Base-by-base conservation (phyloP, 73 alveolate genomes). In the Paramecium primaurelia region DNA sequence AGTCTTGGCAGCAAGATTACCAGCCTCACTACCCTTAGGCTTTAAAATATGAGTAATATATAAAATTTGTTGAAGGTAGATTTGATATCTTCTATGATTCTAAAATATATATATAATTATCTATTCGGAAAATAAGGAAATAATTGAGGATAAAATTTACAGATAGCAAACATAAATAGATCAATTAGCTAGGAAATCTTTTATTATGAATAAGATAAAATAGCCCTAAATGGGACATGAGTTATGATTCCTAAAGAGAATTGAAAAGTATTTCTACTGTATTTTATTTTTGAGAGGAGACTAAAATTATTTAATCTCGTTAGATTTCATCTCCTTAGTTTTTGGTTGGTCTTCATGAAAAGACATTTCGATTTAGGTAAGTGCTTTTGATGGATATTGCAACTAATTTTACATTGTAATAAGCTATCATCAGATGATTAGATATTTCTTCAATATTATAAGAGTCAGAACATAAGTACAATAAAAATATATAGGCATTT, bases 1-100 rank as follows among this genome's bases (percentile, higher is more conserved):
- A 92, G 92, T 94, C 12, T 88, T 94, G 36, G 86, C 97, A 54
- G 92, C 95, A 4, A 94, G 97, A 77, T 83, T 88, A 51, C 93
- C 93, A 40, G 84, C 88, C 38, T 92, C 96, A 1, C 97, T 96
- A 22, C 93, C 92, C 51, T 86, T 94, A 69, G 96, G 92, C 42
- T 59, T 87, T 30, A 32, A 68, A 16, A 73, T 87, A 64, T 69
- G 93, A 51, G 28, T 54, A 59, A 16, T 25, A 58, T n/a, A 86
- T 59, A 59, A 18, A 22, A 22, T 22, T 54, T 28, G 25, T 40
- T 54, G 12, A 4, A 18, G 14, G 1, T n/a, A 18, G 20, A 54
- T 18, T 18, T 25, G 69, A 54, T 4, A 3, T 54, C 69, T 4
- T 54, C 49, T 7, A 40, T 40, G 16, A 40, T 40, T 18, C 3